A percentile compares a stretch with the other conserved stretches of the same genome.
phyloP scores from a whole-genome alignment of 2,329 filamentous ascomycete species.

The Tricladium varicosporioides region DNA sequence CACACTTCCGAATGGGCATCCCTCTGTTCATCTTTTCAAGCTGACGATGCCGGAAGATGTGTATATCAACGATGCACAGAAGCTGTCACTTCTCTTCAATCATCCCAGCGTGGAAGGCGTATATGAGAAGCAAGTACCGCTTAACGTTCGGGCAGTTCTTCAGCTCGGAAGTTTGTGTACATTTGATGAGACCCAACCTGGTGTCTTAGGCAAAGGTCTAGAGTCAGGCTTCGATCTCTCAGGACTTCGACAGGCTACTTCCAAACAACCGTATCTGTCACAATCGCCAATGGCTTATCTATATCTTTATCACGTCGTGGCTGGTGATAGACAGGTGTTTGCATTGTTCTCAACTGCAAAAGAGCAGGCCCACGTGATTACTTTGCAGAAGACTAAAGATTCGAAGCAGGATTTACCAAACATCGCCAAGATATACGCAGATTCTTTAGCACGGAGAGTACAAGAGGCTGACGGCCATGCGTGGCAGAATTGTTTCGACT shows the following conservation, averaged over 20 bases:
- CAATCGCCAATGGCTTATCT: conserved; percentile 76
- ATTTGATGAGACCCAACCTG: conserved; percentile 86
- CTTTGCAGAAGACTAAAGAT: conserved; percentile 81
- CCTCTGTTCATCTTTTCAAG: conserved; percentile 91
- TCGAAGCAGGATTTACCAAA: conserved; percentile 82
- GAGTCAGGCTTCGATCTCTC: conserved; percentile 91
- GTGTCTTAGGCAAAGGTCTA: conserved; percentile 86
- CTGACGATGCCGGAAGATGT: conserved; percentile 85
- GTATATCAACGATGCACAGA: conserved; percentile 81
- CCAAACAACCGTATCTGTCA: conserved; percentile 73
- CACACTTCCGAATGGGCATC: conserved; percentile 91
- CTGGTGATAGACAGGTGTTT: conserved; percentile 90
- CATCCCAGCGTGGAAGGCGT: conserved; percentile 95
- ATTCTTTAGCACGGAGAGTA: conserved; percentile 65
- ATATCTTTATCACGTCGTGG: conserved; percentile 88
- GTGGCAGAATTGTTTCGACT: conserved; percentile 80
- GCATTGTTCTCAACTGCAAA: conserved; percentile 84
- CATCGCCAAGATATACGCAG: conserved; percentile 81
- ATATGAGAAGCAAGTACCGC: conserved; percentile 89
- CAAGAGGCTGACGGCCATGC: conserved; percentile 66
- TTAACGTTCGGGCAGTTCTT: conserved; percentile 82
- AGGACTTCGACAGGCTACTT: conserved; percentile 65
- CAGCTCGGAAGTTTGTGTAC: conserved; percentile 89
- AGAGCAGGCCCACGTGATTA: conserved; percentile 78
- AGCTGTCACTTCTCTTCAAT: conserved; percentile 79